phyloP scores from a whole-genome alignment of 306 rosid genomes.

The Inga leiocalycina region DNA sequence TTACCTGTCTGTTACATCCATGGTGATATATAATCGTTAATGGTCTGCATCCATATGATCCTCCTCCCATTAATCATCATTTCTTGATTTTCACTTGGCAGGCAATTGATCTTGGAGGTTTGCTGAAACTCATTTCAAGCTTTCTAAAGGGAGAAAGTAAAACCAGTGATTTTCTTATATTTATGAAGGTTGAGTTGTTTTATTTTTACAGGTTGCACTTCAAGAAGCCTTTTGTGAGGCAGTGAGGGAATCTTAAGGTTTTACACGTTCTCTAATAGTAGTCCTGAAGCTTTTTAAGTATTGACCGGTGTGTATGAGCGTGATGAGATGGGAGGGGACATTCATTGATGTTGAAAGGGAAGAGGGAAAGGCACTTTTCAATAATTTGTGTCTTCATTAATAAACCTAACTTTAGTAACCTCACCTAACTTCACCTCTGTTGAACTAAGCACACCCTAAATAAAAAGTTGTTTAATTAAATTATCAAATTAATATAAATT shows the following conservation, averaged over 20 bases:
- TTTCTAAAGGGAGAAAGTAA: not conserved
- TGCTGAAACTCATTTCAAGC: conserved; percentile 54
- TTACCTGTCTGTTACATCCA: not conserved
- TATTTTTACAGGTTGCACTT: not conserved
- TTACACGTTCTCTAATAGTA: not conserved
- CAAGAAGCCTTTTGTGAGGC: not conserved
- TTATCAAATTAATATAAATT: too few relatives aligned
- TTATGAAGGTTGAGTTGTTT: not conserved
- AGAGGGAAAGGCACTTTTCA: not conserved
- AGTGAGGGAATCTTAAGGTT: not conserved
- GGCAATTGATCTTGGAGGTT: conserved; percentile 80
- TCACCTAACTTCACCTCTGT: too few relatives aligned
- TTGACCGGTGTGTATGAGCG: not conserved
- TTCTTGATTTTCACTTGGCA: conserved; percentile 40
- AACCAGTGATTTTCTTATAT: not conserved
- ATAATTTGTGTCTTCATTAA: conserved; percentile 7
- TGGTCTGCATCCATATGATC: not conserved
- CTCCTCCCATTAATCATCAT: conserved; percentile 15
- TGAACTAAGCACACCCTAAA: too few relatives aligned
- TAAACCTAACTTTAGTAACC: too few relatives aligned
- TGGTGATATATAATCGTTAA: not conserved
- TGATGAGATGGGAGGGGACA: not conserved
- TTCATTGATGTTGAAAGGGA: conserved; percentile 8
- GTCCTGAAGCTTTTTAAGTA: not conserved
- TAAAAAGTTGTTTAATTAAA: too few relatives aligned